Conservation (phyloP, 2,329 filamentous ascomycete species). For the Fusarium austroafricanum region DNA sequence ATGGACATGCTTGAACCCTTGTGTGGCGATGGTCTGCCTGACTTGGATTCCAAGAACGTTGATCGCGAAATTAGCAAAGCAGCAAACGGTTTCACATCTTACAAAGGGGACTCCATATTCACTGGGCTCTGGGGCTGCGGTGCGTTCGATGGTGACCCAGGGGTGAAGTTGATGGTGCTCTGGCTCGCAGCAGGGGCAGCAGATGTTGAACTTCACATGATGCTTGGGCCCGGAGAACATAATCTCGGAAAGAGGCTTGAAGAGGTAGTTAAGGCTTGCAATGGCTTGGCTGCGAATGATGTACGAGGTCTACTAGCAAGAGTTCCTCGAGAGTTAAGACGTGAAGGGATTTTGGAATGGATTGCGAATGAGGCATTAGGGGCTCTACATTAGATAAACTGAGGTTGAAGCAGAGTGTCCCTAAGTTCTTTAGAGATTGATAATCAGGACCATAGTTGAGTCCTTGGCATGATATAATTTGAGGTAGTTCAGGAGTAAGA, state of each 20-base stretch:
- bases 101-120: constrained; percentile 34
- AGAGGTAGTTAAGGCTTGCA: constrained; percentile 3
- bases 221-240: constrained; percentile 36
- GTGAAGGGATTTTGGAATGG: constrained; percentile 32
- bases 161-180: constrained; percentile 47
- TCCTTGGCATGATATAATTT: neutral
- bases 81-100: constrained; percentile 44
- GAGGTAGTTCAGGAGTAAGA: neutral
- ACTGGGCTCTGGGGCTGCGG: constrained; percentile 52
- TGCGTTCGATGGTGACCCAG: constrained; percentile 51
- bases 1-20: constrained; percentile 45
- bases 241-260: constrained; percentile 28
- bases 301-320: constrained; percentile 18
- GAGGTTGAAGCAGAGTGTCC: too few relatives aligned
- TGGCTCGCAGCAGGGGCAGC: constrained; percentile 50
- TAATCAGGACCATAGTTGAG: neutral
- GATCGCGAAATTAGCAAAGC: constrained; percentile 50
- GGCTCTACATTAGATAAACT: neutral
- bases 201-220: constrained; percentile 33
- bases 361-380: constrained; percentile 3
- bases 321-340: constrained; percentile 13
- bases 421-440: too few relatives aligned
- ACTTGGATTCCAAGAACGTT: constrained; percentile 44
- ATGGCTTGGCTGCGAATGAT: neutral
- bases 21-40: constrained; percentile 34